A percentile compares a stretch with the other conserved stretches of the same genome.
Evolutionary conservation across 2,329 filamentous ascomycete genomes (phyloP).

Genomic region (Achaetomium macrosporum): DNA sequence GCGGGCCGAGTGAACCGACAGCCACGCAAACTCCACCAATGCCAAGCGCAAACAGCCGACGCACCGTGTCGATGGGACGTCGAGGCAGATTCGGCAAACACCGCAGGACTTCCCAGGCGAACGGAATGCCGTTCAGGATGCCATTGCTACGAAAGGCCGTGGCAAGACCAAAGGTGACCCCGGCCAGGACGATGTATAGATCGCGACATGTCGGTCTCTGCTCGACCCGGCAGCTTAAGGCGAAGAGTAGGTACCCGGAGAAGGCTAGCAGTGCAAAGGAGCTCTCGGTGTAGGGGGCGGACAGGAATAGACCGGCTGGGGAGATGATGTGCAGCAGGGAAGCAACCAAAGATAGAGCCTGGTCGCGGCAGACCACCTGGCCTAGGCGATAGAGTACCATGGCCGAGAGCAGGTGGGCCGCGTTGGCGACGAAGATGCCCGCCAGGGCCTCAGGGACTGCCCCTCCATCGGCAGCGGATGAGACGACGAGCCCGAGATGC

Average conservation of each 20-base stretch:
- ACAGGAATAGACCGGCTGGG: slow-evolving; percentile 84
- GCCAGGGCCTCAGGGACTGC: slow-evolving; percentile 36
- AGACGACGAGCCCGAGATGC: background rate
- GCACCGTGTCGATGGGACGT: slow-evolving; percentile 36
- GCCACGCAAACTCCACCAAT: slow-evolving; percentile 64
- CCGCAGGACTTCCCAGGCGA: slow-evolving; percentile 56
- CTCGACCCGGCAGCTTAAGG: slow-evolving; percentile 38
- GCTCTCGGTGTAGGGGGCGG: slow-evolving; percentile 77
- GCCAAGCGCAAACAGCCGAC: slow-evolving; percentile 53
- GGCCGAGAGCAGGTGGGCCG: slow-evolving; percentile 71
- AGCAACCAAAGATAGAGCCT: slow-evolving; percentile 59
- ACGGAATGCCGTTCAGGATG: slow-evolving; percentile 71
- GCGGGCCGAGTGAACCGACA: slow-evolving; percentile 63
- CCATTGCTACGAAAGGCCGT: slow-evolving; percentile 80
- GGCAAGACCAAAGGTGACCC: slow-evolving; percentile 64
- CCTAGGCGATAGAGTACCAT: slow-evolving; percentile 65
- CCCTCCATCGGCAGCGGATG: background rate
- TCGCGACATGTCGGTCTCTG: slow-evolving; percentile 37
- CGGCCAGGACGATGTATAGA: slow-evolving; percentile 53
- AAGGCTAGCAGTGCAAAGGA: slow-evolving; percentile 74
- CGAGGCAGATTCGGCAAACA: slow-evolving; percentile 36
- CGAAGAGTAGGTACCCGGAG: slow-evolving; percentile 64
- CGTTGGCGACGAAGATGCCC: slow-evolving; percentile 62
- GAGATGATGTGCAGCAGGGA: slow-evolving; percentile 75
- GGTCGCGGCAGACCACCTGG: slow-evolving; percentile 45